These are phyloP conservation scores for Coemansia sp. DNA, from an alignment of 192 early-diverging fungal genomes.

Conservation along the genomic window DNA sequence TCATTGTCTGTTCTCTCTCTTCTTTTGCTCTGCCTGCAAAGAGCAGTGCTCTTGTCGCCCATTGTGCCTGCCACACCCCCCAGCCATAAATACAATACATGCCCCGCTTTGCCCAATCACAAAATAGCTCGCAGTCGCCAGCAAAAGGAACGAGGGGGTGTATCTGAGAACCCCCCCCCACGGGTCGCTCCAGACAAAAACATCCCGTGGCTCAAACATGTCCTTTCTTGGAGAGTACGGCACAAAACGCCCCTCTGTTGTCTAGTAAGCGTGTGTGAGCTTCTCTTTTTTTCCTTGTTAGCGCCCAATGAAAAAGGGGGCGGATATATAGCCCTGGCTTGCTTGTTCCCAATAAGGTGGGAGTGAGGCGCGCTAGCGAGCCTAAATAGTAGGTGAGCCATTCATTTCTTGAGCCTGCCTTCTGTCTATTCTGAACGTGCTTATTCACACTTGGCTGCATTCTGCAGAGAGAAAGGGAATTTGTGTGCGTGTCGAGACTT, in stretches of 20 bases:
- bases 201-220: constrained; percentile 9
- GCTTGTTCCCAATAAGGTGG: not conserved
- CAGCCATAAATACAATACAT: constrained; percentile 30
- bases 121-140: not conserved
- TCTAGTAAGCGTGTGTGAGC: not conserved
- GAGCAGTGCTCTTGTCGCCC: constrained; percentile 12
- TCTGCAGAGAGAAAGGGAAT: not conserved
- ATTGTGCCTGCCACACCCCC: constrained; percentile 19
- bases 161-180: not conserved
- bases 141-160: constrained; percentile 2
- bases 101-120: constrained; percentile 27
- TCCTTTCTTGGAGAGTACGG: constrained; percentile 5
- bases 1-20: constrained; percentile 32
- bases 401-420: not conserved
- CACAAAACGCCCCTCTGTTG: constrained; percentile 5
- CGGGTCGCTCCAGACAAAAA: constrained; percentile 1
- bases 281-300: not conserved
- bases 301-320: not conserved
- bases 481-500: not conserved
- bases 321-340: not conserved
- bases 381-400: constrained; percentile 6
- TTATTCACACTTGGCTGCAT: not conserved
- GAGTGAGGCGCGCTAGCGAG: constrained; percentile 2
- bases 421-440: not conserved
- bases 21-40: constrained; percentile 7